Base-by-base conservation (phyloP, 148 eudicot species). In the Spergularia marina region DNA sequence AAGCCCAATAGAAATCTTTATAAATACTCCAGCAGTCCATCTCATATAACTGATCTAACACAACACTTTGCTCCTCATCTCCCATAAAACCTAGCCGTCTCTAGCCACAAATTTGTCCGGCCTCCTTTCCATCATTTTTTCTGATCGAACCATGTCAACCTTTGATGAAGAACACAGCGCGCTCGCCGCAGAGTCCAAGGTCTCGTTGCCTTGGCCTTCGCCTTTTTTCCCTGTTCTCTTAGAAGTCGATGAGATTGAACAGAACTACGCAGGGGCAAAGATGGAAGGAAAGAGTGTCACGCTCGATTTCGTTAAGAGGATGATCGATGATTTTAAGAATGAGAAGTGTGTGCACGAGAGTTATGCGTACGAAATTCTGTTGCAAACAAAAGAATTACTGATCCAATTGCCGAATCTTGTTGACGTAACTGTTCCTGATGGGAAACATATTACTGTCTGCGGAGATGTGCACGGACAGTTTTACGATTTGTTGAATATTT, bases 401-500 rank as follows among this genome's bases (percentile, higher is more conserved):
- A 86, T 85, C 59, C 82, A 89, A 60, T 82, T 91, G 83, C 98
- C 99, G 65, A 87, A 97, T 44, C 93, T 96, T 47, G 99, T 96
- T 57, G 95, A 96, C 76, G 79, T 96, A 73, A 79, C 81, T 79
- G 81, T 96, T 40, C 97, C 95, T 14, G 84, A 87, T 70, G 93
- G 95, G 47, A 89, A 91, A 76, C 89, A 85, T 66, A 91, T 96
- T 81, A 96, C 97, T 40, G 93, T 96, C 11, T 96, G 98, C 79
- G 99, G 99, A 78, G 99, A 92, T 80, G 94, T 96, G 73, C 99
- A 96, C 82, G 99, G 99, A 36, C 99, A 95, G 92, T 95, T 89
- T 79, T 92, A 84, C 81, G 99, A 95, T 82, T 88, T 95, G 57
- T 60, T 95, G 67, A 88, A 92, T 76, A 92, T 95, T 70, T 95